A percentile compares a stretch with the other conserved stretches of the same genome.
Conservation (phyloP, 1,284 basidiomycete species). For the Puccinia polysora region DNA sequence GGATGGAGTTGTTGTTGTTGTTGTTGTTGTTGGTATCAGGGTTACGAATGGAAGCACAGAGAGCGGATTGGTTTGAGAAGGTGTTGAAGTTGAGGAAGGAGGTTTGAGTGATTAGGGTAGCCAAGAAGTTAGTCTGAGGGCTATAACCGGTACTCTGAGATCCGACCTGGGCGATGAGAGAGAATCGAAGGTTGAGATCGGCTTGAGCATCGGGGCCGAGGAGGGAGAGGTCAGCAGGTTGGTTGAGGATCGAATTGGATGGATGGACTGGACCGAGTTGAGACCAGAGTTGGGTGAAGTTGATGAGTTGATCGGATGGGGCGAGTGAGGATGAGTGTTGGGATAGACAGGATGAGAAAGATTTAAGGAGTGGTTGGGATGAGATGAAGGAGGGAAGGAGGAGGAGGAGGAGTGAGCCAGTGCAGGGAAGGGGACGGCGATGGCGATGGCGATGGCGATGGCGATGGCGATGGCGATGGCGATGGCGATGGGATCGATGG, state of each 20-base stretch:
- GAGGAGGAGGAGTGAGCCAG: background rate
- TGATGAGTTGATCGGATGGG: constrained; percentile 22
- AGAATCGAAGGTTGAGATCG: background rate
- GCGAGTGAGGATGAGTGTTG: constrained; percentile 3
- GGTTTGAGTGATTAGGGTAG: constrained; percentile 27
- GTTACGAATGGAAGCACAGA: constrained; percentile 30
- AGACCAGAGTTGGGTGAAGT: constrained; percentile 11
- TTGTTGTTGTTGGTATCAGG: background rate
- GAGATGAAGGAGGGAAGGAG: background rate
- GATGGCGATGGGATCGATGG: too few species aligned
- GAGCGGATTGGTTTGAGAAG: constrained; percentile 35
- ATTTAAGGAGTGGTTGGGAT: constrained; percentile 4
- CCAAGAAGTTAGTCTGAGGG: constrained; percentile 38
- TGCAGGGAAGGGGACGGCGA: too few species aligned
- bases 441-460: too few species aligned
- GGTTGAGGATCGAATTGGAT: background rate
- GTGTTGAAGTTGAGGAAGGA: constrained; percentile 30
- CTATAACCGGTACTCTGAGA: constrained; percentile 19
- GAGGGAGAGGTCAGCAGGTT: too few species aligned
- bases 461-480: too few species aligned
- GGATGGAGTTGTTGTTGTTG: background rate
- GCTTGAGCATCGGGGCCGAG: background rate
- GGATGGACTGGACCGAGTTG: constrained; percentile 6
- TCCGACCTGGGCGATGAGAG: background rate
- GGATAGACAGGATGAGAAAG: constrained; percentile 8